Evolutionary conservation across 176 grass and related monocot genomes (phyloP).

Genomic region (Hyparrhenia diplandra): DNA sequence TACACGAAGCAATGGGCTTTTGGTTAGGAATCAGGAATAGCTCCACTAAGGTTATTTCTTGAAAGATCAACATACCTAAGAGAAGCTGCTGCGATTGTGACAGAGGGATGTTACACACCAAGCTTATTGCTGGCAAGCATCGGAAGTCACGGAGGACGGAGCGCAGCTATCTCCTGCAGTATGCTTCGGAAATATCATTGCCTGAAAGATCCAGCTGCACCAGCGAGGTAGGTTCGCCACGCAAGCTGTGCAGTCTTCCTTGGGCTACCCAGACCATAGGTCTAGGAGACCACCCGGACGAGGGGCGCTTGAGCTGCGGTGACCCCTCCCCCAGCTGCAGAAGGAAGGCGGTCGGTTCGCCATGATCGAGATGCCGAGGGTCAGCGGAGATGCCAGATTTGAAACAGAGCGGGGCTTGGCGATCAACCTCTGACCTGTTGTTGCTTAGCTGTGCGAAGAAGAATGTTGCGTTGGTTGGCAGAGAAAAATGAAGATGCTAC

Average conservation of each 20-base stretch:
- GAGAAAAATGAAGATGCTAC: background rate
- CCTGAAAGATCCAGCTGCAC: background rate
- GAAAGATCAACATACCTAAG: too few species aligned
- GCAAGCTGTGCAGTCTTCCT: constrained; percentile 5
- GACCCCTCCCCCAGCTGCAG: constrained; percentile 43
- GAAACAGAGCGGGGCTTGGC: constrained; percentile 44
- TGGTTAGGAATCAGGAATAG: constrained; percentile 10
- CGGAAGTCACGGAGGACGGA: constrained; percentile 13
- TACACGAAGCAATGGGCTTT: background rate
- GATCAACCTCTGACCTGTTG: constrained; percentile 7
- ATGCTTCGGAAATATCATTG: constrained; percentile 2
- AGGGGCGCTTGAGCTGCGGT: background rate
- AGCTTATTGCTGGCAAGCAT: background rate
- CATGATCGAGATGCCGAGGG: constrained; percentile 26
- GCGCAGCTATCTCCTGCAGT: background rate
- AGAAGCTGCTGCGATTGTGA: background rate
- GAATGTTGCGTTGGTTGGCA: background rate
- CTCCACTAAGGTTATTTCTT: background rate
- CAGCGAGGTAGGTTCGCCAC: constrained; percentile 24
- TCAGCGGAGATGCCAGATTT: constrained; percentile 10
- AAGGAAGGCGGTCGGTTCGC: background rate
- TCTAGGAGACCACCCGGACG: constrained; percentile 31
- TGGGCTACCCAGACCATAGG: background rate
- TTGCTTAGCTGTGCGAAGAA: constrained; percentile 15
- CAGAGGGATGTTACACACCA: constrained; percentile 9